Conservation (phyloP, 169 alveolate genomes). For the Cystoisospora suis region DNA sequence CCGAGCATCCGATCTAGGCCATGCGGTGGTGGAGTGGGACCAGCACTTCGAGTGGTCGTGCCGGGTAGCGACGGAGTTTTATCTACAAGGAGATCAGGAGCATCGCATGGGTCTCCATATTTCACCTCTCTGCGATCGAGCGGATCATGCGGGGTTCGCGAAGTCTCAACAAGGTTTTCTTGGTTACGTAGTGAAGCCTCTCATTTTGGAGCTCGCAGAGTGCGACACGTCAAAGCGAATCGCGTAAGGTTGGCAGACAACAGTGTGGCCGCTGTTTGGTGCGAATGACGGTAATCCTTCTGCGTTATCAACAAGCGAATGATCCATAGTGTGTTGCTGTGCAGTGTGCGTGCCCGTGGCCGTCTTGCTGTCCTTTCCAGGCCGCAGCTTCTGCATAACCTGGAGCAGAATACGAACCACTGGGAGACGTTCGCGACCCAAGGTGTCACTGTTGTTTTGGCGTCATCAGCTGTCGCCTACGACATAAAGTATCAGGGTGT, state of each 20-base stretch:
- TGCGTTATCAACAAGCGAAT: too few species aligned
- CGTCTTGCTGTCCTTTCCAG: background rate
- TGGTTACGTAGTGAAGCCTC: slow-evolving; percentile 79
- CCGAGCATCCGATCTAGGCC: slow-evolving; percentile 84
- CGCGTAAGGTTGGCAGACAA: too few species aligned
- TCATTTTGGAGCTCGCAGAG: slow-evolving; percentile 64
- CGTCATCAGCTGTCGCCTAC: background rate
- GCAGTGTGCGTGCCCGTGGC: too few species aligned
- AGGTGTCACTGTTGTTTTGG: background rate
- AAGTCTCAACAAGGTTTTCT: slow-evolving; percentile 85
- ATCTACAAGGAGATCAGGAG: slow-evolving; percentile 69
- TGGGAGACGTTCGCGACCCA: slow-evolving; percentile 17
- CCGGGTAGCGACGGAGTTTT: slow-evolving; percentile 76
- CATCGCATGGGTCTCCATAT: slow-evolving; percentile 77
- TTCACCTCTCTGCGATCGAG: slow-evolving; percentile 88
- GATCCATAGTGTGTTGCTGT: too few species aligned
- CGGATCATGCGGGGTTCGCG: slow-evolving; percentile 80
- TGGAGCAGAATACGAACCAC: background rate
- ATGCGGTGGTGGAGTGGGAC: slow-evolving; percentile 71
- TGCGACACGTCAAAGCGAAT: background rate
- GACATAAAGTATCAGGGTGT: background rate
- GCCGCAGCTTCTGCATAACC: background rate
- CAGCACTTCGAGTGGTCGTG: slow-evolving; percentile 77
- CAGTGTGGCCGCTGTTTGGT: too few species aligned
- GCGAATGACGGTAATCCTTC: too few species aligned